These are phyloP conservation scores for Rhinocladiella mackenziei DNA, from an alignment of 2,329 filamentous ascomycete species.

Conservation along the genomic window DNA sequence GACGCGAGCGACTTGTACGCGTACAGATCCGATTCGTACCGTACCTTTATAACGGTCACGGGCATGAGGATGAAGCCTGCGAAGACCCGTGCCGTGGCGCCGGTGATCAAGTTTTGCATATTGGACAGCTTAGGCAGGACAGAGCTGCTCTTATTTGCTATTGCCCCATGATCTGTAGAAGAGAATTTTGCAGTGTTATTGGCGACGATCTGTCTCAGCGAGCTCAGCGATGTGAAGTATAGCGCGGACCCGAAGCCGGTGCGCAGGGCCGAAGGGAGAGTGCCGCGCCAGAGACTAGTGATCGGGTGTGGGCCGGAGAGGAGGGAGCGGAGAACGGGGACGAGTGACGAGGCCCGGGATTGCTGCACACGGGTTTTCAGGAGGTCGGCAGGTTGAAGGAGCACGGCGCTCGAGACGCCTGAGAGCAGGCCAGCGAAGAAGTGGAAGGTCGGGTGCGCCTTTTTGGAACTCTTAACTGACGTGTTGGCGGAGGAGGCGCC, in stretches of 20 bases:
- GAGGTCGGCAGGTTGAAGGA: conserved; percentile 91
- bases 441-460: conserved; percentile 58
- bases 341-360: conserved; percentile 66
- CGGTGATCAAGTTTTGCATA: conserved; percentile 77
- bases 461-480: conserved; percentile 18
- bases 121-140: conserved; percentile 78
- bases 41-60: conserved; percentile 91
- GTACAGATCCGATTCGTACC: conserved; percentile 87
- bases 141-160: conserved; percentile 41
- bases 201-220: conserved; percentile 62
- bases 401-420: conserved; percentile 79
- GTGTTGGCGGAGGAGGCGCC: conserved; percentile 7
- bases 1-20: conserved; percentile 70
- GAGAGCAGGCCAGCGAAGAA: conserved; percentile 85
- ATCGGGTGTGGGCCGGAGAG: conserved; percentile 63
- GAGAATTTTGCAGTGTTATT: conserved; percentile 37
- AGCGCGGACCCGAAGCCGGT: conserved; percentile 90
- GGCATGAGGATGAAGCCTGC: conserved; percentile 94
- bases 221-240: conserved; percentile 87
- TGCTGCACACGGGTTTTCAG: conserved; percentile 96
- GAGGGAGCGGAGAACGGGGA: conserved; percentile 65
- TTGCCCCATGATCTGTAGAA: conserved; percentile 22
- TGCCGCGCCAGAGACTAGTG: conserved; percentile 82
- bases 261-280: conserved; percentile 83
- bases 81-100: conserved; percentile 75